phyloP scores from a whole-genome alignment of 2,329 filamentous ascomycete genomes.

The Talaromyces islandicus region DNA sequence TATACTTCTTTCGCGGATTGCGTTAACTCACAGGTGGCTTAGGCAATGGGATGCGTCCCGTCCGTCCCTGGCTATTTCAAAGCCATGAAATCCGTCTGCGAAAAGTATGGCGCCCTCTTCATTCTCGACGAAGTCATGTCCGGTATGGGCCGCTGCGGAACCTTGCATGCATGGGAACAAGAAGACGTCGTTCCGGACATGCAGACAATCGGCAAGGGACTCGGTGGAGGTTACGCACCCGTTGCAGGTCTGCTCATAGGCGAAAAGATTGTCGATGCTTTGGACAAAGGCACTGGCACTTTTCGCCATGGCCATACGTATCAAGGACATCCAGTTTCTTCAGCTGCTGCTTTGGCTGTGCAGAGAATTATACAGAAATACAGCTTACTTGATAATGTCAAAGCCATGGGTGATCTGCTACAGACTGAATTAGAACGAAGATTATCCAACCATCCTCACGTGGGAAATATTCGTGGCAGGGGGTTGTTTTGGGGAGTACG shows the following conservation, averaged over 20 bases:
- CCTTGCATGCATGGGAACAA: slow-evolving; percentile 55
- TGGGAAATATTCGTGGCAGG: slow-evolving; percentile 54
- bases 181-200: slow-evolving; percentile 55
- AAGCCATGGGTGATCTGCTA: slow-evolving; percentile 45
- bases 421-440: slow-evolving; percentile 37
- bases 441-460: slow-evolving; percentile 42
- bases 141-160: slow-evolving; percentile 55
- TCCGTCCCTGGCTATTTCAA: slow-evolving; percentile 62
- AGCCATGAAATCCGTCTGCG: slow-evolving; percentile 63
- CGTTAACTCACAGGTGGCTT: neutral
- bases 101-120: slow-evolving; percentile 65
- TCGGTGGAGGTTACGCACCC: slow-evolving; percentile 52
- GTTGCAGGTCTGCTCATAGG: slow-evolving; percentile 51
- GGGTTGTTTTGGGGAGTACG: slow-evolving; percentile 56
- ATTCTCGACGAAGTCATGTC: slow-evolving; percentile 75
- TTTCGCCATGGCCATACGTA: slow-evolving; percentile 57
- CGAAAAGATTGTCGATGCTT: slow-evolving; percentile 42
- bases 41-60: slow-evolving; percentile 64
- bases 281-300: slow-evolving; percentile 42
- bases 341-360: slow-evolving; percentile 55
- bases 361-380: slow-evolving; percentile 55
- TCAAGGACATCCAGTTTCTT: slow-evolving; percentile 55
- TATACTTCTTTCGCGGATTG: neutral
- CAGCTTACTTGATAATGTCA: slow-evolving; percentile 54
- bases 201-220: slow-evolving; percentile 54